Conservation (phyloP, 306 rosid genomes). For the Myrica gale region DNA sequence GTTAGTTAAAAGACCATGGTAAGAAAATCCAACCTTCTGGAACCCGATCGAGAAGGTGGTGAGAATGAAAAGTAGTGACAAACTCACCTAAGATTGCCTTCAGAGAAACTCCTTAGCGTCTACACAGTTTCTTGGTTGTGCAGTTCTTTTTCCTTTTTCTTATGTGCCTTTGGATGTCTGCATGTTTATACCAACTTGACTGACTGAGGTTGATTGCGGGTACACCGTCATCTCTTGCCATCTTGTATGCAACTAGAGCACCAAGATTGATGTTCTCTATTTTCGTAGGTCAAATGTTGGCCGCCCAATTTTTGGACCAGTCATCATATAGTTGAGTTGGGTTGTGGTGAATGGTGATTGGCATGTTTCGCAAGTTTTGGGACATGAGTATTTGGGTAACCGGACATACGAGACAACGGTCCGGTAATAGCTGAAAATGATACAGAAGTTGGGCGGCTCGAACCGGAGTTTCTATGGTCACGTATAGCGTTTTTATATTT, state of each 20-base stretch:
- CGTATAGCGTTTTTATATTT: too few species aligned
- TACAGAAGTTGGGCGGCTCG: conserved; percentile 10
- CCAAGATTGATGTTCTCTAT: neutral
- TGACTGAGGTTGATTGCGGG: conserved; percentile 16
- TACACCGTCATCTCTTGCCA: neutral
- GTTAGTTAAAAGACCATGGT: neutral
- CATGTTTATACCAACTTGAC: conserved; percentile 32
- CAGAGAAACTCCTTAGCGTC: conserved; percentile 28
- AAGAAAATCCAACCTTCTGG: conserved; percentile 32
- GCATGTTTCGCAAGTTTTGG: neutral
- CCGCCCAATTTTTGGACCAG: conserved; percentile 7
- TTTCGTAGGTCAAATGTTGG: conserved; percentile 2
- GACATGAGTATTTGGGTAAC: neutral
- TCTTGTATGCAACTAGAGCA: neutral
- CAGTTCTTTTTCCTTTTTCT: neutral
- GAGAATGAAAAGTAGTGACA: conserved; percentile 10
- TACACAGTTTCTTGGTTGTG: neutral
- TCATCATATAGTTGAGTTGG: neutral
- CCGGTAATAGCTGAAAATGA: conserved; percentile 13
- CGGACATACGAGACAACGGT: neutral
- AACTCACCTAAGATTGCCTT: conserved; percentile 26
- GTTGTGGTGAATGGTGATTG: neutral
- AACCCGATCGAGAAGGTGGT: conserved; percentile 20
- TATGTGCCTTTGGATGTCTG: neutral
- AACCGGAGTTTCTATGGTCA: too few species aligned